These are phyloP conservation scores for Geranomyces michiganensis DNA, from an alignment of 192 early-diverging fungal genomes.

Conservation along the genomic window DNA sequence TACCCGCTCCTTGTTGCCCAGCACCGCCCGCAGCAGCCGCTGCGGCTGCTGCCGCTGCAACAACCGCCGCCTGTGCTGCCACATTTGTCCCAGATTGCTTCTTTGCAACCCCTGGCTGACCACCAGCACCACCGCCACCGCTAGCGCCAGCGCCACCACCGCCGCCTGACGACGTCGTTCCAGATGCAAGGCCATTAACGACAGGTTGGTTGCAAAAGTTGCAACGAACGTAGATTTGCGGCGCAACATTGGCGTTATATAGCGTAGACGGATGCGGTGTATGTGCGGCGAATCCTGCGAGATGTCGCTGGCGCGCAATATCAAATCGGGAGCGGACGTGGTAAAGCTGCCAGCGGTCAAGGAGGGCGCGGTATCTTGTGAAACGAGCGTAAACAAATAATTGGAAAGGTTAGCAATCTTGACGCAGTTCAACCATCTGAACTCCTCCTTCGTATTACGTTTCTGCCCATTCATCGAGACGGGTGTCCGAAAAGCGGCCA, in stretches of 20 bases:
- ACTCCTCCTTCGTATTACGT: constrained; percentile 41
- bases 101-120: background rate
- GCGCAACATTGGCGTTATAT: constrained; percentile 31
- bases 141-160: too few relatives aligned
- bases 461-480: constrained; percentile 76
- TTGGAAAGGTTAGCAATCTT: too few relatives aligned
- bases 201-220: constrained; percentile 70
- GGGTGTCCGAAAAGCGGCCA: constrained; percentile 56
- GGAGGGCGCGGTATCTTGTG: constrained; percentile 74
- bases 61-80: background rate
- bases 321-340: constrained; percentile 88
- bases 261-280: constrained; percentile 26
- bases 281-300: constrained; percentile 16
- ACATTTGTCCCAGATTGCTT: constrained; percentile 1
- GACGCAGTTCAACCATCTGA: too few relatives aligned
- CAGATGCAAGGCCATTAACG: background rate
- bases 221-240: constrained; percentile 87
- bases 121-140: too few relatives aligned
- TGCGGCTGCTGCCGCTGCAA: background rate
- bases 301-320: constrained; percentile 73
- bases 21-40: background rate
- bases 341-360: constrained; percentile 89
- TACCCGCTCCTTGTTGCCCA: background rate
- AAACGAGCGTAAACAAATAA: background rate
- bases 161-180: background rate